Base-by-base conservation (phyloP, 108 stramenopile genomes). In the Halocafeteria seosinensis region DNA sequence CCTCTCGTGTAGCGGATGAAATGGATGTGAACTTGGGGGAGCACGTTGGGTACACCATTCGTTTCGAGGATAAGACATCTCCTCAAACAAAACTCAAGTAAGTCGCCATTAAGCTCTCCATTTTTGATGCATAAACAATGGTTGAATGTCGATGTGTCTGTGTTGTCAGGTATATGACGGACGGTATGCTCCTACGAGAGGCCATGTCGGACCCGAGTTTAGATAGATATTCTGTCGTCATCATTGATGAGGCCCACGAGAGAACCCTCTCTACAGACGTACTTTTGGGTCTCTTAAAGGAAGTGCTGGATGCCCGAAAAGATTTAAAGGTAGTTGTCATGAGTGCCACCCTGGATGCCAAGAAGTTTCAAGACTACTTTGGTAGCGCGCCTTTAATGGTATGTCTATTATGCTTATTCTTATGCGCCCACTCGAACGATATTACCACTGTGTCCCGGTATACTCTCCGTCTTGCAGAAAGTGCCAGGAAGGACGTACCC, bases 241-340 rank as follows among this genome's bases (percentile, higher is more conserved):
- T 94, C 6, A 75, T 98, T 23, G 97, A 98, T 77, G 97, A 98
- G 79, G 90, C 90, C 50, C 97, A 98, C 80, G 97, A 98, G 78
- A 74, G 97, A 6, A 95, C 97, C 0, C 68, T 98, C 67, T 81
- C 90, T 8, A 98, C 97, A 6, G 97, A 98, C 73, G 38, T 98
- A n/a, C 78, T 98, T 52, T 94, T 95, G 93, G 97, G 97, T 5
- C 74, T 99, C 12, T 74, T 99, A 38, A 92, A 91, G 85, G 92
- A 96, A 69, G 67, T 95, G 34, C 69, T 95, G 57, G 85, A 82
- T 30, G 78, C 85, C 62, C 75, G 89, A 34, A 83, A 76, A 23
- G 91, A 95, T 66, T 72, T 98, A 64, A 88, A 90, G 69, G 78
- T 95, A 31, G 90, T 98, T 25, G 91, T 98, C 50, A 98, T 98